phyloP scores from a whole-genome alignment of 306 rosid species.

The Cucurbita ficifolia region DNA sequence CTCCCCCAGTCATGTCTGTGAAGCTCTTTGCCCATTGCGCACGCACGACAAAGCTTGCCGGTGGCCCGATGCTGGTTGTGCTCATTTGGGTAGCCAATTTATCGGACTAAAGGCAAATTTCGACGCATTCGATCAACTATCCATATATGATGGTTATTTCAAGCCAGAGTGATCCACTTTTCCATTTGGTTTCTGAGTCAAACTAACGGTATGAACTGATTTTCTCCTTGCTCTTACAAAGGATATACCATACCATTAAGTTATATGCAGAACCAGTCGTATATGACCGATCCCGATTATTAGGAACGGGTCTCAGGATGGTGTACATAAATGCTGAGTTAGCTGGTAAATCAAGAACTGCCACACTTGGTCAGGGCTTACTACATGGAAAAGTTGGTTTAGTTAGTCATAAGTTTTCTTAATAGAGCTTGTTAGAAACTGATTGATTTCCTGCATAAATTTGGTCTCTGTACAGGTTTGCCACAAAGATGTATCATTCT shows the following conservation, averaged over 20 bases:
- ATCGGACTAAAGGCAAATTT: slow-evolving; percentile 82
- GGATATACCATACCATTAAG: not conserved
- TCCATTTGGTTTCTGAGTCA: not conserved
- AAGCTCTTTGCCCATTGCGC: slow-evolving; percentile 59
- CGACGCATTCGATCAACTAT: slow-evolving; percentile 78
- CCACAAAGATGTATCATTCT: slow-evolving; percentile 3
- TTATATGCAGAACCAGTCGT: not conserved
- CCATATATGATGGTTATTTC: slow-evolving; percentile 70
- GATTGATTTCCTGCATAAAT: not conserved
- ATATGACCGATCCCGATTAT: not conserved
- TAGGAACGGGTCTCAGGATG: slow-evolving; percentile 4
- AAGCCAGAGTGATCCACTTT: slow-evolving; percentile 27
- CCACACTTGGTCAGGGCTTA: not conserved
- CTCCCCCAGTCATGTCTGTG: slow-evolving; percentile 43
- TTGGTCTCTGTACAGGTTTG: not conserved
- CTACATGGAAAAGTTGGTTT: not conserved
- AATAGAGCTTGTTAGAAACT: not conserved
- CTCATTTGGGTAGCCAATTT: slow-evolving; percentile 73
- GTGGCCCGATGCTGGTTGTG: slow-evolving; percentile 88
- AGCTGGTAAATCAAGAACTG: not conserved
- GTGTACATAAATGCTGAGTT: slow-evolving; percentile 7
- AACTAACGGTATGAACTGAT: not conserved
- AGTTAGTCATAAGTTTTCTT: not conserved
- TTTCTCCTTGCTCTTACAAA: not conserved
- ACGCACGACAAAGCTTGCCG: slow-evolving; percentile 62